Base-by-base conservation (phyloP, 768 basidiomycete genomes). In the Tubosaeta sp. region DNA sequence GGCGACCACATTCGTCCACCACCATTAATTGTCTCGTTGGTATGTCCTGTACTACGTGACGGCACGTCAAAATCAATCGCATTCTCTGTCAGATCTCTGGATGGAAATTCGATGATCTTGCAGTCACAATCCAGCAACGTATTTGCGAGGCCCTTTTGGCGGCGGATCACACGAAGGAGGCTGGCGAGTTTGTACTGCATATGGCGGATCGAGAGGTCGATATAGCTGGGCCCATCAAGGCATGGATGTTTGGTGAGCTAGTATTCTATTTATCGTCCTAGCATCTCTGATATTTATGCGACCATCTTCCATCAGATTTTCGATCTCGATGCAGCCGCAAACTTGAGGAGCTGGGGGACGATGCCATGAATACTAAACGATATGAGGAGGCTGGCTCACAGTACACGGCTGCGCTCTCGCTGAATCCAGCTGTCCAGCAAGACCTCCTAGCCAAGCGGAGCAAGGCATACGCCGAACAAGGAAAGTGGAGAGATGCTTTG, bases 61-160 rank as follows among this genome's bases (percentile, higher is more conserved):
- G 3, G 36, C 18, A 18, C 19, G 11, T n/a, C 25, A 10, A 29
- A 14, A 27, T 7, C n/a, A 10, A 27, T 27, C 6, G 2, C 9
- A 5, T 9, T 39, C 3, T 6, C 12, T n/a, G 12, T n/a, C 25
- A 56, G 56, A 48, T 57, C 34, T 44, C 19, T 1, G 56, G 56
- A 4, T 54, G 53, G 56, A 35, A 39, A 2, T 57, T 54, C 27
- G 43, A 54, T 6, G 7, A 24, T 36, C 27, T 54, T 4, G 14
- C 6, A 0, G 8, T 38, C 34, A 13, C 3, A 13, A 38, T 53
- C 24, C 42, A 25, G 31, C 43, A 41, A 12, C 29, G 22, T 1
- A 32, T 48, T 36, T 52, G 54, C 19, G 55, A 57, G 14, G 51
- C 48, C 22, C 19, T 51, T 3, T 34, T 34, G 16, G 14, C 48